Conservation (phyloP, 2,329 filamentous ascomycete genomes). For the Talaromyces pinophilus region DNA sequence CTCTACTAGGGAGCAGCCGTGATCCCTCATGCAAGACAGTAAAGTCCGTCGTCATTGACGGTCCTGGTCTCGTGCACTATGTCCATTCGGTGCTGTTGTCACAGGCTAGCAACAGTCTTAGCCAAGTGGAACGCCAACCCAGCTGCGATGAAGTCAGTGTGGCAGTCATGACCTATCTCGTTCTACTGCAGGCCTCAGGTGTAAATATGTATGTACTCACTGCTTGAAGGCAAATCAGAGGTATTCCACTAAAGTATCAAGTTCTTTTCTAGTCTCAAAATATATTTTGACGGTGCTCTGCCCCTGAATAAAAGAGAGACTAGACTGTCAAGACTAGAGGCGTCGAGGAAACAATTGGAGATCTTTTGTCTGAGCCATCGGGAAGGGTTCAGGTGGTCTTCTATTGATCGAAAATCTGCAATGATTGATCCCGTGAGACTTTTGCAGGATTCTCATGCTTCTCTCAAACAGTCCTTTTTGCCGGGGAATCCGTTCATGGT, state of each 20-base stretch:
- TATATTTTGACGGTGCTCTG: conserved; percentile 85
- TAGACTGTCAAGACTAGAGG: conserved; percentile 62
- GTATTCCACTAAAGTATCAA: conserved; percentile 12
- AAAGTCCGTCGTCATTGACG: conserved; percentile 64
- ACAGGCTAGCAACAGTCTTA: conserved; percentile 40
- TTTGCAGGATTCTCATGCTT: conserved; percentile 31
- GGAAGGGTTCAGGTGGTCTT: conserved; percentile 29
- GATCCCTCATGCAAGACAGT: not conserved
- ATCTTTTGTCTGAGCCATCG: conserved; percentile 46
- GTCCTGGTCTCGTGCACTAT: conserved; percentile 75
- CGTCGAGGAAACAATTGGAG: conserved; percentile 59
- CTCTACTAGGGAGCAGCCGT: conserved; percentile 26
- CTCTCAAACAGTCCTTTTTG: conserved; percentile 38
- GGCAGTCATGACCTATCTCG: conserved; percentile 63
- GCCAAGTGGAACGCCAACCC: conserved; percentile 56
- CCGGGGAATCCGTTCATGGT: conserved; percentile 71
- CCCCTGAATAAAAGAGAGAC: conserved; percentile 66
- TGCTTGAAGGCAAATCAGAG: not conserved
- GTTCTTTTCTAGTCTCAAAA: conserved; percentile 55
- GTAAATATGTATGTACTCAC: conserved; percentile 61
- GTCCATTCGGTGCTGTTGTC: conserved; percentile 61
- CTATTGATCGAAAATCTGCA: conserved; percentile 8
- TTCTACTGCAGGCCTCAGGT: conserved; percentile 56
- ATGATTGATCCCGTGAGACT: conserved; percentile 29
- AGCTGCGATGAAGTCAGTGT: conserved; percentile 65